Evolutionary conservation across 208 protist species (phyloP).

Genomic region (Strigomonas culicis): DNA sequence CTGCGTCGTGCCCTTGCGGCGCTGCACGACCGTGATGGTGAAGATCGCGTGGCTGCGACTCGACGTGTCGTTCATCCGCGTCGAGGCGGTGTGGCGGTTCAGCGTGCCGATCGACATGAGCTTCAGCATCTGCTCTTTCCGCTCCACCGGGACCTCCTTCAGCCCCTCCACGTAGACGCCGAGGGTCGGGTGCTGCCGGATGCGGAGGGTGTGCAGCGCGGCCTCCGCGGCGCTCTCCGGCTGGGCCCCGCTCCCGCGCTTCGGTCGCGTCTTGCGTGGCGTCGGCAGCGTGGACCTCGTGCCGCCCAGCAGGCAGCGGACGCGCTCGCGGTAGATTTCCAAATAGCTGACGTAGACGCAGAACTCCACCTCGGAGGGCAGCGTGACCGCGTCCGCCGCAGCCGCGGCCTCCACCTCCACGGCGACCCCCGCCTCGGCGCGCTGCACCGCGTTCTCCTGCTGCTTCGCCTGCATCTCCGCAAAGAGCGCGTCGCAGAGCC

Average conservation of each 20-base stretch:
- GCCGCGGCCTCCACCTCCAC: background rate
- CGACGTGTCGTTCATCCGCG: conserved; percentile 95
- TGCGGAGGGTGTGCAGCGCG: conserved; percentile 34
- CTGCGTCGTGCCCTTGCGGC: conserved; percentile 23
- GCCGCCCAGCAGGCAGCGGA: conserved; percentile 69
- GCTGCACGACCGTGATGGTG: conserved; percentile 72
- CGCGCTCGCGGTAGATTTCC: conserved; percentile 90
- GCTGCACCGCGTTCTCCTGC: conserved; percentile 8
- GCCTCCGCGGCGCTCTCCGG: conserved; percentile 12
- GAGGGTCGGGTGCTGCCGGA: conserved; percentile 73
- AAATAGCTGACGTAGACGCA: conserved; percentile 83
- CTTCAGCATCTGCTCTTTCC: conserved; percentile 46
- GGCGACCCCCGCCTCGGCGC: background rate
- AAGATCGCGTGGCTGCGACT: conserved; percentile 97
- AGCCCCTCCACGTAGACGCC: conserved; percentile 81
- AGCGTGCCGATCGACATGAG: conserved; percentile 74
- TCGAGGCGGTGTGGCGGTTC: conserved; percentile 77
- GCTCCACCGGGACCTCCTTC: conserved; percentile 55
- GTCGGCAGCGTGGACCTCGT: too few relatives aligned
- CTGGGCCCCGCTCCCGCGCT: background rate
- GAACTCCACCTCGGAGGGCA: conserved; percentile 52
- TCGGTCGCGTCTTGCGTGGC: too few relatives aligned
- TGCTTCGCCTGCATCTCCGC: conserved; percentile 24
- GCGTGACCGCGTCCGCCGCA: background rate
- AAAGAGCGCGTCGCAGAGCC: conserved; percentile 76